These are phyloP conservation scores for Cladobotryum mycophilum DNA, from an alignment of 2,329 filamentous ascomycete genomes.

Conservation along the genomic window DNA sequence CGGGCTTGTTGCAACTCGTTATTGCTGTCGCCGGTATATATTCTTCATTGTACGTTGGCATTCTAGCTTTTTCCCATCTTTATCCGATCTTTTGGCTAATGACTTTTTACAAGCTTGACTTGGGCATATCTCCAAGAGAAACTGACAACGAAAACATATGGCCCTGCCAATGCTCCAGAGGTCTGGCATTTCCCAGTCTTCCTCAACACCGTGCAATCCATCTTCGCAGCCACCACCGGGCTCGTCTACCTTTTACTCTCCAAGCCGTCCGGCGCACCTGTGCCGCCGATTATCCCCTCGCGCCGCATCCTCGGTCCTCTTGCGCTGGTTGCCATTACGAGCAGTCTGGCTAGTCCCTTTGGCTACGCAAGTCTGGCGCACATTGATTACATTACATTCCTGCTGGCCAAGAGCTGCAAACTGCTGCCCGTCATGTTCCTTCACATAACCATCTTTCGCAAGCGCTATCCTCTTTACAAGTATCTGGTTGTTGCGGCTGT, in stretches of 20 bases:
- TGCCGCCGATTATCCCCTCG: slow-evolving; percentile 70
- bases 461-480: slow-evolving; percentile 89
- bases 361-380: slow-evolving; percentile 88
- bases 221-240: slow-evolving; percentile 78
- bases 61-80: not conserved
- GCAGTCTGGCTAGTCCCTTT: slow-evolving; percentile 86
- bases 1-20: slow-evolving; percentile 67
- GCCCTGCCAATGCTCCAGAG: slow-evolving; percentile 55
- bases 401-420: slow-evolving; percentile 97
- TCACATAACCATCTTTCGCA: slow-evolving; percentile 85
- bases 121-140: slow-evolving; percentile 98
- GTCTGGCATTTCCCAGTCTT: slow-evolving; percentile 92
- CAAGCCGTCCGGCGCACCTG: slow-evolving; percentile 38
- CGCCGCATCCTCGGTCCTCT: slow-evolving; percentile 69
- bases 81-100: not conserved
- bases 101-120: slow-evolving; percentile 52
- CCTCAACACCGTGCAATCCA: slow-evolving; percentile 91
- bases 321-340: slow-evolving; percentile 77
- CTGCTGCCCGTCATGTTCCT: slow-evolving; percentile 97
- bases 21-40: slow-evolving; percentile 95
- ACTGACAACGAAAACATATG: slow-evolving; percentile 88
- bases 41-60: slow-evolving; percentile 72
- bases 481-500: slow-evolving; percentile 90
- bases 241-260: slow-evolving; percentile 70
- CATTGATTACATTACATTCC: slow-evolving; percentile 97